A percentile compares a stretch with the other conserved stretches of the same genome.
These are phyloP conservation scores for Trichomonas tenax DNA, from an alignment of 208 protist genomes.

Conservation along the genomic window DNA sequence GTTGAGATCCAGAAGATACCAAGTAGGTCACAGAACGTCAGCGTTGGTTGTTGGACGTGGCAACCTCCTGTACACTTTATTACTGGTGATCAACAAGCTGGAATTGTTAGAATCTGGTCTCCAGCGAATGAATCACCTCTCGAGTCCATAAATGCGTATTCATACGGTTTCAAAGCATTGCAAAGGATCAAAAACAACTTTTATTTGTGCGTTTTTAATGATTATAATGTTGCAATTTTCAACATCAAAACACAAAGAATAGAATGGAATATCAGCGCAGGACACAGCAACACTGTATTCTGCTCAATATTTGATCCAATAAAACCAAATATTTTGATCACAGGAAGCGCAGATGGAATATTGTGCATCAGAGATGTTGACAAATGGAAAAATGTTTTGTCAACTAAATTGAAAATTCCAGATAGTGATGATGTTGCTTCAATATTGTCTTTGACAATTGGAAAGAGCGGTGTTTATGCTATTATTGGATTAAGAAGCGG, in stretches of 20 bases:
- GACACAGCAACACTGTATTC: background rate
- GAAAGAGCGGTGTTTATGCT: no score
- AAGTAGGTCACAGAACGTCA: background rate
- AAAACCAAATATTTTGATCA: background rate
- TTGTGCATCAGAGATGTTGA: background rate
- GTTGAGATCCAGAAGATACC: background rate
- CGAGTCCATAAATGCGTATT: background rate
- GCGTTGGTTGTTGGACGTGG: background rate
- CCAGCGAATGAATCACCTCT: background rate
- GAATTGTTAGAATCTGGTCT: background rate
- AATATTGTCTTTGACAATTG: no score
- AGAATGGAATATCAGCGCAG: background rate
- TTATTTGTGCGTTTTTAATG: background rate
- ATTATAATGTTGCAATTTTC: background rate
- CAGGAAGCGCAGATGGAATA: background rate
- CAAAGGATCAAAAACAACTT: background rate
- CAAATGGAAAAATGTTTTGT: no score
- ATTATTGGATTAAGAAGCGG: no score
- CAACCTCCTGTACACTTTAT: background rate
- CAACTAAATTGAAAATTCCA: no score
- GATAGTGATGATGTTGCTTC: no score
- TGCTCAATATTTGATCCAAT: background rate
- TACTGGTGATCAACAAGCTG: background rate
- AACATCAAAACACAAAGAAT: background rate
- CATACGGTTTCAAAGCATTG: background rate